Evolutionary conservation across 495 filamentous ascomycete genomes (phyloP), one percentile per base, ranked within the genome.

Genomic region (Hyaloscypha finlandica): DNA sequence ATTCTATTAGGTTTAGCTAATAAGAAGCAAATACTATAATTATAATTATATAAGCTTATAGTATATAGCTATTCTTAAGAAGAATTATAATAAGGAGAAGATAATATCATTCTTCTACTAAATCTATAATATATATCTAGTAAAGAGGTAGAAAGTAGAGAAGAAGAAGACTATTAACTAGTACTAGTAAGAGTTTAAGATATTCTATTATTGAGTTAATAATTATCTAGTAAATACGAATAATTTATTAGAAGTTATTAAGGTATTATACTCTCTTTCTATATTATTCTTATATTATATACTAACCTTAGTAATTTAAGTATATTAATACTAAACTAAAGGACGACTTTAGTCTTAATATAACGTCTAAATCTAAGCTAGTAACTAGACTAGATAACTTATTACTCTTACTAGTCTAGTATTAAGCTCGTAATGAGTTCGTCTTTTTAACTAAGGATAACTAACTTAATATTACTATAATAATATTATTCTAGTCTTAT

Each of bases 221-320:
- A 57, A 56, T 64, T 64, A 59, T 20, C 65, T 74, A 57, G 2
- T 25, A 25, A 68, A 79, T 61, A 68, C 55, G 19, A 68, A 71
- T 63, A 61, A 75, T 59, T 53, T 8, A 53, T 64, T 59, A 31
- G 70, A 75, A 61, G 59, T 81, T 69, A 53, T 77, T 63, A 80
- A 78, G 74, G 76, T 79, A 64, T 35, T 12, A 4, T 6, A 53
- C 4, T 53, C 55, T 35, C 30, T 31, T 2, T 31, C 37, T 25
- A n/a, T n/a, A 2, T 25, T 58, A 54, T 52, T 64, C 54, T 53
- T 31, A 29, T 65, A 31, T 59, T n/a, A 22, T 16, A 55, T 30
- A 33, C 67, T 69, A 25, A 69, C 22, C 53, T 42, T 48, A 8
- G 52, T 53, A 25, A 25, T 25, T 29, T 25, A 0, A 69, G 67